These are phyloP conservation scores for Astrothelium macrocarpum DNA, from an alignment of 495 filamentous ascomycete genomes.

Conservation along the genomic window DNA sequence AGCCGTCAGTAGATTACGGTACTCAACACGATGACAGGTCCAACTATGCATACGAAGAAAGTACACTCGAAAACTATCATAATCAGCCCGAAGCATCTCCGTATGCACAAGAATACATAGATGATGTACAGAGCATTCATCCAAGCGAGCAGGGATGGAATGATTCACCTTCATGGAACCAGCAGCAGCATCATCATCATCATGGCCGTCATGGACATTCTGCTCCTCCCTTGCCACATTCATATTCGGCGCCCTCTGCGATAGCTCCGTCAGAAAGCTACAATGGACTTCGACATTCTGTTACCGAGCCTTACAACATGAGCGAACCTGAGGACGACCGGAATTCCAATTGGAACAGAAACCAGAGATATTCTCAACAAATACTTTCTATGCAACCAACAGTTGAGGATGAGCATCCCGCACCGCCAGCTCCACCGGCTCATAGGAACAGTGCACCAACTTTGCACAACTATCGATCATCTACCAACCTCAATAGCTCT, in stretches of 20 bases:
- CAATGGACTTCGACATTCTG: background rate
- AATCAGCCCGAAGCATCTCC: background rate
- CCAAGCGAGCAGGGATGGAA: background rate
- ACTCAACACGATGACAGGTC: background rate
- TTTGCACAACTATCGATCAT: conserved; percentile 11
- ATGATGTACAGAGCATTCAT: background rate
- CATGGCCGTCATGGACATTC: conserved; percentile 12
- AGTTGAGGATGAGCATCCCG: conserved; percentile 22
- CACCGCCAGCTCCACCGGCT: conserved; percentile 33
- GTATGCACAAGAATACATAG: background rate
- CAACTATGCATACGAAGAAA: background rate
- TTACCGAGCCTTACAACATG: background rate
- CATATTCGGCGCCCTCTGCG: conserved; percentile 25
- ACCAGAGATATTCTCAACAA: background rate
- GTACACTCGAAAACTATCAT: background rate
- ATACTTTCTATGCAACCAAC: conserved; percentile 24
- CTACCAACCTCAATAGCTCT: background rate
- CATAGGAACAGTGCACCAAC: conserved; percentile 30
- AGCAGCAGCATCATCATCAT: background rate
- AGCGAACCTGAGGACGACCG: background rate
- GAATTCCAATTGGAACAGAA: background rate
- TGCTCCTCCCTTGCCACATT: conserved; percentile 22
- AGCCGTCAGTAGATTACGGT: background rate
- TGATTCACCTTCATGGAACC: background rate
- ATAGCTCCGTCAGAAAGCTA: background rate